phyloP scores from a whole-genome alignment of 192 early-diverging fungal genomes.

The Pecoramyces ruminantium region DNA sequence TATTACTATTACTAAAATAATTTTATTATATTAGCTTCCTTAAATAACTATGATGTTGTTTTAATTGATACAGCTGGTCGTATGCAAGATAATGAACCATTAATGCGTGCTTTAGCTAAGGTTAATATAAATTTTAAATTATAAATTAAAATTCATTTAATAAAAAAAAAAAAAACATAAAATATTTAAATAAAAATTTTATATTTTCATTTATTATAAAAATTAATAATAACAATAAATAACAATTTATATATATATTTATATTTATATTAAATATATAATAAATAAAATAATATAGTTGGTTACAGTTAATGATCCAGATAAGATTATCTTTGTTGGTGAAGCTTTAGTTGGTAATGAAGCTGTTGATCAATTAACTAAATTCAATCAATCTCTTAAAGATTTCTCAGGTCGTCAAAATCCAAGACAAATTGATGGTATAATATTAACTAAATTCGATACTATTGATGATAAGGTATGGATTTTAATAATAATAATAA shows the following conservation, averaged over 20 bases:
- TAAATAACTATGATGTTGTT: constrained; percentile 69
- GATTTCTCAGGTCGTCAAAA: constrained; percentile 67
- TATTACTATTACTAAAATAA: too few relatives aligned
- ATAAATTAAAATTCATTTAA: background rate
- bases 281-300: constrained; percentile 27
- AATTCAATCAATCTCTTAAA: constrained; percentile 85
- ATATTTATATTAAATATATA: background rate
- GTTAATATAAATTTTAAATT: constrained; percentile 9
- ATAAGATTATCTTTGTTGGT: constrained; percentile 95
- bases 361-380: constrained; percentile 86
- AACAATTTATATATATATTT: background rate
- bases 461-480: constrained; percentile 81
- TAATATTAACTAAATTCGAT: constrained; percentile 92
- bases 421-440: constrained; percentile 85
- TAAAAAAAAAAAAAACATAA: too few relatives aligned
- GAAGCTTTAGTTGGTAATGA: constrained; percentile 95
- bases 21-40: background rate
- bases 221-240: too few relatives aligned
- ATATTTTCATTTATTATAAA: too few relatives aligned
- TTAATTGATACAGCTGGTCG: constrained; percentile 91
- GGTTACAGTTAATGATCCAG: constrained; percentile 73
- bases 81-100: constrained; percentile 96
- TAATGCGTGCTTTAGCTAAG: constrained; percentile 92
- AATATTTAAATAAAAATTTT: too few relatives aligned
- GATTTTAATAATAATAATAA: too few relatives aligned